A percentile compares a stretch with the other conserved stretches of the same genome.
phyloP scores from a whole-genome alignment of 2,329 filamentous ascomycete genomes.

The Botrytis elliptica region DNA sequence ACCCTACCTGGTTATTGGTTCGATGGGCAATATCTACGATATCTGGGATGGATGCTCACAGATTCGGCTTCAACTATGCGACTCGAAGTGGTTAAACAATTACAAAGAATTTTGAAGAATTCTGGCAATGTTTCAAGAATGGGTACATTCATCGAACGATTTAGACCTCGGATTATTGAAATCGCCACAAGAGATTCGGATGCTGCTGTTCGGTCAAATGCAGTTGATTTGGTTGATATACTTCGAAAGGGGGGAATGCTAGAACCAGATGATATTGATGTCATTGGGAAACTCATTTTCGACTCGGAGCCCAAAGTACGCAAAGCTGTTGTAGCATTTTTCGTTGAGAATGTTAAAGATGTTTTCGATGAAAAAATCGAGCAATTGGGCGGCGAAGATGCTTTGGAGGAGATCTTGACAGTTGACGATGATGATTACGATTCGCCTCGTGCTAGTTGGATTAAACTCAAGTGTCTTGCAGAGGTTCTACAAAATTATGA shows the following conservation, averaged over 20 bases:
- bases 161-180: conserved; percentile 82
- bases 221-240: conserved; percentile 78
- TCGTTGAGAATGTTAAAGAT: conserved; percentile 82
- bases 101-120: conserved; percentile 75
- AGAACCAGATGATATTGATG: conserved; percentile 88
- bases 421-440: conserved; percentile 71
- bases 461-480: conserved; percentile 86
- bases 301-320: conserved; percentile 82
- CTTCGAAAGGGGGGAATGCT: conserved; percentile 82
- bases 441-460: conserved; percentile 77
- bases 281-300: conserved; percentile 83
- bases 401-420: conserved; percentile 70
- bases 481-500: conserved; percentile 84
- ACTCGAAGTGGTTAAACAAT: conserved; percentile 81
- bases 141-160: conserved; percentile 90
- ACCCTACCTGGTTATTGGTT: conserved; percentile 84
- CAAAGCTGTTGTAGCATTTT: conserved; percentile 87
- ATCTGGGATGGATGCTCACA: conserved; percentile 93
- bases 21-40: conserved; percentile 85
- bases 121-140: conserved; percentile 74
- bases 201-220: conserved; percentile 71
- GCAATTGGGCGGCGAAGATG: conserved; percentile 77
- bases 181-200: conserved; percentile 89
- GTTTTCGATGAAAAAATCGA: conserved; percentile 77
- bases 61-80: conserved; percentile 73